These are phyloP conservation scores for Chrysopogon serrulatus DNA, from an alignment of 176 grass and related monocot species.

Conservation along the genomic window DNA sequence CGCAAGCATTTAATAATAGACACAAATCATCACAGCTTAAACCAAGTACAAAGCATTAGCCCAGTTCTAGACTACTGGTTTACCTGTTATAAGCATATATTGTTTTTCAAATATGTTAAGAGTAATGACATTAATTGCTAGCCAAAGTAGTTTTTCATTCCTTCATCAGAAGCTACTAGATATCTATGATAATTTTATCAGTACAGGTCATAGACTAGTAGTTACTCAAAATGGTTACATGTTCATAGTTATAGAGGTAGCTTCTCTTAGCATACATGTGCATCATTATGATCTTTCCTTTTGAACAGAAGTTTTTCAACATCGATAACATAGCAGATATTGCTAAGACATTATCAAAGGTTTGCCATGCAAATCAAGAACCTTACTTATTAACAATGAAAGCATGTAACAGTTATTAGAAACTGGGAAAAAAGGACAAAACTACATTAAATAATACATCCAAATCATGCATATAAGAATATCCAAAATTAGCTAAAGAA, in stretches of 20 bases:
- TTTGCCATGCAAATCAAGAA: not conserved
- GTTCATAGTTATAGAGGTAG: not conserved
- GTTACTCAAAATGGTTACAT: not conserved
- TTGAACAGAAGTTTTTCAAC: not conserved
- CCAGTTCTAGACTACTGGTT: not conserved
- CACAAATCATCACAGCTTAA: not conserved
- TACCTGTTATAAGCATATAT: not conserved
- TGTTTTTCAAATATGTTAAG: not conserved
- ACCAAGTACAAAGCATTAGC: not conserved
- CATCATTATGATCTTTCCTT: not conserved
- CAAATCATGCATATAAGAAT: not conserved
- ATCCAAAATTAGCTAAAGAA: slow-evolving; percentile 1
- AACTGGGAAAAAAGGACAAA: not conserved
- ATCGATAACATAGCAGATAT: not conserved
- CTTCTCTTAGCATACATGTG: not conserved
- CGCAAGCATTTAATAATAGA: not conserved
- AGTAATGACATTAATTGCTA: not conserved
- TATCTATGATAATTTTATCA: not conserved
- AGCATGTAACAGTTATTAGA: not conserved
- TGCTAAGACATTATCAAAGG: not conserved
- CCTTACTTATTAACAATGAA: not conserved
- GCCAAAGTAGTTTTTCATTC: not conserved
- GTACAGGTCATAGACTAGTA: not conserved
- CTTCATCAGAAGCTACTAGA: not conserved
- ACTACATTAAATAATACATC: not conserved